phyloP scores from a whole-genome alignment of 176 grass and related monocot species.

The Lolium rigidum region DNA sequence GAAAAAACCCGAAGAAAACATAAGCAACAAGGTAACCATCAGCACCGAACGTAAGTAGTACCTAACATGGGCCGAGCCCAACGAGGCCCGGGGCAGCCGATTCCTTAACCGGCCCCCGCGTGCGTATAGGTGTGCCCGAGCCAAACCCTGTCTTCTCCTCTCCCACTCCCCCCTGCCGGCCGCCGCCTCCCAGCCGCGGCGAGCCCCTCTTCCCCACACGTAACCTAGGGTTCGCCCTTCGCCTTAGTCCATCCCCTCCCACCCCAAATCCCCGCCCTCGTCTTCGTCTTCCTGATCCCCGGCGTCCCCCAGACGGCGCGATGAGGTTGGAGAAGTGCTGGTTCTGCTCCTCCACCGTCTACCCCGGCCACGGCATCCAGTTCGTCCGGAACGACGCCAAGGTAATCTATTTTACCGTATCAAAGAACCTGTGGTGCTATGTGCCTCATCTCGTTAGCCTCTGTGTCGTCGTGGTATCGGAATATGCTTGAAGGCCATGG shows the following conservation, averaged over 20 bases:
- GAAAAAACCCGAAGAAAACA: too few species aligned
- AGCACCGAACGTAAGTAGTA: too few species aligned
- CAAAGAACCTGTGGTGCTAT: background rate
- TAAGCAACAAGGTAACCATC: too few species aligned
- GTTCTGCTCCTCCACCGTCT: constrained; percentile 69
- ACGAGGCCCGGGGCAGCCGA: too few species aligned
- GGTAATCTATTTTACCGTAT: constrained; percentile 23
- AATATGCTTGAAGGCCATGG: background rate
- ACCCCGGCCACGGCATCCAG: constrained; percentile 86
- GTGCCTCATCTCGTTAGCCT: background rate
- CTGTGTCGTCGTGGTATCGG: background rate
- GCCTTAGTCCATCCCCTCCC: background rate
- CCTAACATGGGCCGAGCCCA: too few species aligned
- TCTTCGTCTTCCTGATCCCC: too few species aligned
- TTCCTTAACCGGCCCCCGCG: too few species aligned
- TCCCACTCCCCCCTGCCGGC: background rate
- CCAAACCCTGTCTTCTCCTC: background rate
- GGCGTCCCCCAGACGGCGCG: background rate
- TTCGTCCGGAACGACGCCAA: constrained; percentile 98
- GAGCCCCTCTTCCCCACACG: background rate
- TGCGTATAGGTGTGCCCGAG: background rate
- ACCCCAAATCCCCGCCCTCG: too few species aligned
- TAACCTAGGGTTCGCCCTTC: constrained; percentile 4
- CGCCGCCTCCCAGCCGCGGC: constrained; percentile 11
- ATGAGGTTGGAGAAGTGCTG: constrained; percentile 99